These are phyloP conservation scores for Penicillium sp. DNA, from an alignment of 2,329 filamentous ascomycete species.

Conservation along the genomic window DNA sequence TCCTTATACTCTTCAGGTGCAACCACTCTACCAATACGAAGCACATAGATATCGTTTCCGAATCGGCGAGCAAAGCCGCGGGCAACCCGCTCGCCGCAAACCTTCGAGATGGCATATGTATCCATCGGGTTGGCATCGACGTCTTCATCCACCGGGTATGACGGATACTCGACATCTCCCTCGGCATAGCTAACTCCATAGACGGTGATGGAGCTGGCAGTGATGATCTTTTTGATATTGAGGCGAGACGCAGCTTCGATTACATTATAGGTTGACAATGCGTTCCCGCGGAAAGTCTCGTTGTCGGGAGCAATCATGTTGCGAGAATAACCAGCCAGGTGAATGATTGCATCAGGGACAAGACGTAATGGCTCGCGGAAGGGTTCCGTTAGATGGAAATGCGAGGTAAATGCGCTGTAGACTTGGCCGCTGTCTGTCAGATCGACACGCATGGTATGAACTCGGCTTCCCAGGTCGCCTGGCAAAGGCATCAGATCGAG, in stretches of 20 bases:
- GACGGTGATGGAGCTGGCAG: constrained; percentile 64
- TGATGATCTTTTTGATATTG: constrained; percentile 66
- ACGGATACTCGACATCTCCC: constrained; percentile 62
- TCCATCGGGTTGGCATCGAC: constrained; percentile 67
- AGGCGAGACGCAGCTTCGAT: constrained; percentile 68
- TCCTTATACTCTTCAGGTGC: constrained; percentile 65
- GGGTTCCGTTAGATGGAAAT: constrained; percentile 58
- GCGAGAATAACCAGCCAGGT: constrained; percentile 65
- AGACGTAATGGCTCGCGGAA: constrained; percentile 46
- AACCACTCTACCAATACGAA: constrained; percentile 67
- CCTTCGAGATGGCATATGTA: constrained; percentile 65
- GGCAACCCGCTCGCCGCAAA: constrained; percentile 64
- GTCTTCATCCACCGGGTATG: constrained; percentile 65
- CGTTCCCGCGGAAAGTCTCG: constrained; percentile 64
- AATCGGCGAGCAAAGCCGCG: constrained; percentile 64
- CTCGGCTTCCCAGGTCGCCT: constrained; percentile 43
- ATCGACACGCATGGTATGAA: constrained; percentile 63
- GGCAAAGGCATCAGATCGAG: constrained; percentile 58
- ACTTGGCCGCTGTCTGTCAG: constrained; percentile 62
- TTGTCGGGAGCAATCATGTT: constrained; percentile 68
- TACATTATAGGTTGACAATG: constrained; percentile 64
- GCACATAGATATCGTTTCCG: constrained; percentile 62
- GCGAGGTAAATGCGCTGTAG: constrained; percentile 62
- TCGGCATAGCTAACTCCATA: constrained; percentile 69
- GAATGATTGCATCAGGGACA: constrained; percentile 66